Evolutionary conservation across 768 basidiomycete genomes (phyloP).

Genomic region (Galerina marginata): DNA sequence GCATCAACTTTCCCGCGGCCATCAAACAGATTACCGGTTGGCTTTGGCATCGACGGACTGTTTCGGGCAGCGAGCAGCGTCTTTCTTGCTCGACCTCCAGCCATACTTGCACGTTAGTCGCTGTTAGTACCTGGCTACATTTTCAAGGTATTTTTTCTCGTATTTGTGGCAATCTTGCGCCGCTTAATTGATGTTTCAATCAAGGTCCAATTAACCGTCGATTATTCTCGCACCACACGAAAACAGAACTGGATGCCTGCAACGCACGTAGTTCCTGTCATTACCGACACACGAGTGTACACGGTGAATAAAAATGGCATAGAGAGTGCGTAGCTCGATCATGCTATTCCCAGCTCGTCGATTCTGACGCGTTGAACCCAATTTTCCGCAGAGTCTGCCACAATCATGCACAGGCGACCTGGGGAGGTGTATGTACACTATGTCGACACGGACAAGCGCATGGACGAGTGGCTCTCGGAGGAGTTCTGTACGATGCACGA

Average conservation of each 20-base stretch:
- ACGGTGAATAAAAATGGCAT: conserved; percentile 38
- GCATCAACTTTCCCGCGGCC: conserved; percentile 7
- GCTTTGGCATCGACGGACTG: conserved; percentile 20
- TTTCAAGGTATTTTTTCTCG: conserved; percentile 6
- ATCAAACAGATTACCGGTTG: conserved; percentile 22
- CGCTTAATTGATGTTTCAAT: neutral
- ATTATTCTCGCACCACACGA: neutral
- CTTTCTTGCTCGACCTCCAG: conserved; percentile 2
- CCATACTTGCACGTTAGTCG: conserved; percentile 1
- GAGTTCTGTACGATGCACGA: conserved; percentile 39
- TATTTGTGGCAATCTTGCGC: neutral
- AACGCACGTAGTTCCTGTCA: conserved; percentile 31
- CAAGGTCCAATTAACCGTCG: neutral
- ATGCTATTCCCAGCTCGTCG: conserved; percentile 2
- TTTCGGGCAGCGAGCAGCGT: conserved; percentile 24
- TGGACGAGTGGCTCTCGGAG: conserved; percentile 76
- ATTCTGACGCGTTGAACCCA: conserved; percentile 8
- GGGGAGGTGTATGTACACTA: conserved; percentile 76
- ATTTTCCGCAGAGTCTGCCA: conserved; percentile 44
- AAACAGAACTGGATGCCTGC: conserved; percentile 32
- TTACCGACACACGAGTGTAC: conserved; percentile 33
- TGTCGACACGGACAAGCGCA: conserved; percentile 67
- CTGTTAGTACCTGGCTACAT: neutral
- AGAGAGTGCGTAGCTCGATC: conserved; percentile 31
- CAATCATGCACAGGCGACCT: conserved; percentile 56